Conservation (phyloP, 176 grass and related monocot genomes). For the Calamus simplicifolius region DNA sequence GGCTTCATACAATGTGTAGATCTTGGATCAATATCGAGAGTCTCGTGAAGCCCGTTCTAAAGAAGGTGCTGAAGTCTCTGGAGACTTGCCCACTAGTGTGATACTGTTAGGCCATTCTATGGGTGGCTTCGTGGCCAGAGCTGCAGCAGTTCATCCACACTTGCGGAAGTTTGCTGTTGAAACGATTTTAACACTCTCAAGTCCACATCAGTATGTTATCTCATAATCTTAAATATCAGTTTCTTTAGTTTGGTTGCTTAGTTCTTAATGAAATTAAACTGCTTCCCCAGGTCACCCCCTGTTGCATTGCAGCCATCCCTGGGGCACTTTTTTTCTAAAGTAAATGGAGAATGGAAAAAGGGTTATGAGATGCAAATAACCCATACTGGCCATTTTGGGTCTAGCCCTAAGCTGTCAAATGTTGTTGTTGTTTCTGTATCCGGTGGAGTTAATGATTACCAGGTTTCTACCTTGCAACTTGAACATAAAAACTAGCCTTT, state of each 20-base stretch:
- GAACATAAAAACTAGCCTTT: too few species aligned
- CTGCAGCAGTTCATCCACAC: constrained; percentile 64
- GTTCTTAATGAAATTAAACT: constrained; percentile 17
- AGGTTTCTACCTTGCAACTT: constrained; percentile 34
- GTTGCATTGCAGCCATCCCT: constrained; percentile 86
- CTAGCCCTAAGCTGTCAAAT: constrained; percentile 57
- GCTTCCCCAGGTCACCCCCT: constrained; percentile 67
- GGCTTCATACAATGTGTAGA: constrained; percentile 41
- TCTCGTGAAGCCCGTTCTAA: constrained; percentile 54
- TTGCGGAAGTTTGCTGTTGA: constrained; percentile 68
- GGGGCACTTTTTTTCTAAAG: constrained; percentile 82
- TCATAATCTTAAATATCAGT: neutral
- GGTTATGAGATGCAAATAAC: constrained; percentile 46
- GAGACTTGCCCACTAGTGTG: constrained; percentile 61
- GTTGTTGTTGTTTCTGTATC: constrained; percentile 76
- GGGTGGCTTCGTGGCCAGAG: constrained; percentile 99
- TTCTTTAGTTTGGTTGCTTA: too few species aligned
- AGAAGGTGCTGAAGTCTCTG: constrained; percentile 41
- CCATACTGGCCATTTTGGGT: constrained; percentile 16
- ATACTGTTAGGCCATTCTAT: constrained; percentile 97
- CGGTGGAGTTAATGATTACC: constrained; percentile 92
- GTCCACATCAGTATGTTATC: constrained; percentile 71
- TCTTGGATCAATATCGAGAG: constrained; percentile 90
- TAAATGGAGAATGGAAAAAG: constrained; percentile 93
- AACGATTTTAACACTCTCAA: constrained; percentile 95